A percentile compares a stretch with the other conserved stretches of the same genome.
phyloP scores from a whole-genome alignment of 2,329 filamentous ascomycete species.

The Capronia epimyces region DNA sequence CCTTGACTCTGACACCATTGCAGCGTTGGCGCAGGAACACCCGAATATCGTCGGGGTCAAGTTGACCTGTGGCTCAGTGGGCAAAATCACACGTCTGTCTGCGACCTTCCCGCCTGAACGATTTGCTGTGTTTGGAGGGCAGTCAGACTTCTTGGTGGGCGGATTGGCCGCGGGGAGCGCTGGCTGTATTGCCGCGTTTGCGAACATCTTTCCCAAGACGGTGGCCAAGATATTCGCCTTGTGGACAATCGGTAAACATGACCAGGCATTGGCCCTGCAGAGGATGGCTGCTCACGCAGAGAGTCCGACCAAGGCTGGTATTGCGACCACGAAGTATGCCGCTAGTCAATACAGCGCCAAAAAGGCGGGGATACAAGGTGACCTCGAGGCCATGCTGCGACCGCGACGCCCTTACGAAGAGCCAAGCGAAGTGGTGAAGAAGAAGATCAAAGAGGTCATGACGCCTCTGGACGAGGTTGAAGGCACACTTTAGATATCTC shows the following conservation, averaged over 20 bases:
- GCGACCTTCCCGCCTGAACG: slow-evolving; percentile 48
- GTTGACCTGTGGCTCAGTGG: slow-evolving; percentile 58
- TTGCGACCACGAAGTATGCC: slow-evolving; percentile 64
- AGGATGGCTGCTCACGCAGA: slow-evolving; percentile 59
- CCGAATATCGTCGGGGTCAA: slow-evolving; percentile 60
- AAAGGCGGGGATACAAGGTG: slow-evolving; percentile 52
- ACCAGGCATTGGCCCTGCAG: slow-evolving; percentile 58
- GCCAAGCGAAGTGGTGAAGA: slow-evolving; percentile 41
- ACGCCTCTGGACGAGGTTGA: slow-evolving; percentile 17
- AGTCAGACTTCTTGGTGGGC: slow-evolving; percentile 63
- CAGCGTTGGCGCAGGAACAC: slow-evolving; percentile 46
- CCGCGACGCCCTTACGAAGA: slow-evolving; percentile 59
- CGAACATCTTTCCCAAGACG: slow-evolving; percentile 53
- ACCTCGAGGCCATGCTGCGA: slow-evolving; percentile 51
- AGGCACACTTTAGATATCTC: slow-evolving; percentile 10
- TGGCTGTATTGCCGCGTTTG: slow-evolving; percentile 54
- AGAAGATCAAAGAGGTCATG: slow-evolving; percentile 38
- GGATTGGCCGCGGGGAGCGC: slow-evolving; percentile 50
- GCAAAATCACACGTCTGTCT: slow-evolving; percentile 53
- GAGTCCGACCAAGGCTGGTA: slow-evolving; percentile 59
- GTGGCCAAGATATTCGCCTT: slow-evolving; percentile 56
- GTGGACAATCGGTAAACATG: slow-evolving; percentile 51
- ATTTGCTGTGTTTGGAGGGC: slow-evolving; percentile 66
- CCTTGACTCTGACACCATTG: slow-evolving; percentile 59
- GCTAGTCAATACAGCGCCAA: slow-evolving; percentile 56